A percentile compares a stretch with the other conserved stretches of the same genome.
Conservation (phyloP, 768 basidiomycete genomes). For the Glaciozyma martinii region DNA sequence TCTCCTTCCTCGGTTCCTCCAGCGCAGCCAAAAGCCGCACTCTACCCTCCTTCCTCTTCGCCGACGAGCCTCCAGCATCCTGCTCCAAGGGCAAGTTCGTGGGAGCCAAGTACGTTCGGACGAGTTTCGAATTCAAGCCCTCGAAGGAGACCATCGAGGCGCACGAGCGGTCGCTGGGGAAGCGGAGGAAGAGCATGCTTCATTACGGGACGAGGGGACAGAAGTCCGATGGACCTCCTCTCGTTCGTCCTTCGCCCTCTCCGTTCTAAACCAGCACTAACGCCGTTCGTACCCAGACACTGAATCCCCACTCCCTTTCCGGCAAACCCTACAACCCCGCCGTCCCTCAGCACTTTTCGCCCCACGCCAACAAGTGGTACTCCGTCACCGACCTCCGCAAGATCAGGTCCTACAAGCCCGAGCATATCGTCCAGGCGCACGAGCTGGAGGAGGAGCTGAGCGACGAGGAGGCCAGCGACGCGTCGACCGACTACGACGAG, state of each 20-base stretch:
- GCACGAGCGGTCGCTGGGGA: background rate
- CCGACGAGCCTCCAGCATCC: background rate
- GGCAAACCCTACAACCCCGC: slow-evolving; percentile 6
- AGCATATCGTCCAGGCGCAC: background rate
- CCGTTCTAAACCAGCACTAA: too few species aligned
- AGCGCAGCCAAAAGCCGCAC: background rate
- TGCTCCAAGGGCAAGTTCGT: background rate
- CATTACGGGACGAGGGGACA: background rate
- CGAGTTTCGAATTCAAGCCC: background rate
- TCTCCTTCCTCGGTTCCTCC: slow-evolving; percentile 6
- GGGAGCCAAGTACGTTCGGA: background rate
- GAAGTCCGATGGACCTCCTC: background rate
- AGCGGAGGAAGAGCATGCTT: background rate
- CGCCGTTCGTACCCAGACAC: too few species aligned
- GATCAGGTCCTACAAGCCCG: background rate
- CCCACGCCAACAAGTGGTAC: background rate
- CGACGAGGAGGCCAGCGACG: background rate
- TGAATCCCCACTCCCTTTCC: background rate
- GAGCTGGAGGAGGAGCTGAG: background rate
- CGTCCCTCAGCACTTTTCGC: slow-evolving; percentile 8
- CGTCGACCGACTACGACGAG: background rate
- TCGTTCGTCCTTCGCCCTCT: background rate
- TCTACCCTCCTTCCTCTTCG: background rate
- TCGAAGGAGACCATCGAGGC: background rate
- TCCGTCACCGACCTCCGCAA: slow-evolving; percentile 1